Base-by-base conservation (phyloP, 257 asterid species). In the Schizonepeta tenuifolia region DNA sequence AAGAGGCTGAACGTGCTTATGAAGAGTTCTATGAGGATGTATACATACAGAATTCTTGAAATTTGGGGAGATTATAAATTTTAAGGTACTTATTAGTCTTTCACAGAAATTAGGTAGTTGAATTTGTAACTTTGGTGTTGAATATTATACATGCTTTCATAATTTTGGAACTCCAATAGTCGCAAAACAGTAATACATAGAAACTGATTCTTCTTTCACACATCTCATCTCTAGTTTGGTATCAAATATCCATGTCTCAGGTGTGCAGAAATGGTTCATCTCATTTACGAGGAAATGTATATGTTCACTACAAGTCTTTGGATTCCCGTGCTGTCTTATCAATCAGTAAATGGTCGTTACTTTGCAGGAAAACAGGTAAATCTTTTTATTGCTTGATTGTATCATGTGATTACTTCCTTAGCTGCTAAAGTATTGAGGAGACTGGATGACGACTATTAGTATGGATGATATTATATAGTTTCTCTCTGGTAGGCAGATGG, bases 21-120 rank as follows among this genome's bases (percentile, higher is more conserved):
- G 99, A 94, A 86, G 99, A 91, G 81, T 94, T 91, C 70, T 94
- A 94, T 66, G 97, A 94, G 87, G 98, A 94, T 65, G 99, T 94
- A n/a, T n/a, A 70, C 99, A 94, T 80, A 91, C 99, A 15, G 98
- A 94, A 75, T 91, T 94, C 78, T 83, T 91, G 89, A 94, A 91
- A 81, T 94, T 88, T 43, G 99, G 99, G 72, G 99, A 89, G 83
- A 84, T 94, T 62, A 78, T 91, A 47, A 94, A 94, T 87, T 89
- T 94, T 86, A 94, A 94, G 99, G 99, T 94, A 83, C 46, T 58
- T 33, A 53, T 51, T 68, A 64, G 11, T 76, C 53, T 65, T 69
- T 49, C 71, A 18, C 53, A 44, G 62, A 67, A 44, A 49, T 55
- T 60, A 55, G 61, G 41, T 58, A 12, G 51, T 53, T 63, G 35